phyloP scores from a whole-genome alignment of 306 rosid genomes.

The Fragaria vesca region DNA sequence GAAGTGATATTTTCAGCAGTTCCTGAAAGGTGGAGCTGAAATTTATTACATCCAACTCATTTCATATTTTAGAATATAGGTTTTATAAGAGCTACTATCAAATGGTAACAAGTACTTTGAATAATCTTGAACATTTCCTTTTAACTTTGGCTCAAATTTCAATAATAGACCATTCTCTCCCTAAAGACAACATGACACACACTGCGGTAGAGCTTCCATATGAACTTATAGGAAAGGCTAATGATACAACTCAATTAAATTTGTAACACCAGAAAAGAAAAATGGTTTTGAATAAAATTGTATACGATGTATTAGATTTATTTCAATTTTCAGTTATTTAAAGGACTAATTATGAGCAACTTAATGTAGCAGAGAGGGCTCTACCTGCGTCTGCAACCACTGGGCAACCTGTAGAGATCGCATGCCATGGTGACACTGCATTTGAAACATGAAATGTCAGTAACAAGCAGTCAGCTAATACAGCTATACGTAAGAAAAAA shows the following conservation, averaged over 20 bases:
- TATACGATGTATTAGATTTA: neutral
- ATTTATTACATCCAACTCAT: neutral
- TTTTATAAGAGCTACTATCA: neutral
- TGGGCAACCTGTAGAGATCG: conserved; percentile 84
- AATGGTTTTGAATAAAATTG: neutral
- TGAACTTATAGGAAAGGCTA: neutral
- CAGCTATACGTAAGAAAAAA: neutral
- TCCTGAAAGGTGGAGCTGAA: neutral
- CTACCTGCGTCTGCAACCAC: conserved; percentile 91
- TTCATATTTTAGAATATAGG: neutral
- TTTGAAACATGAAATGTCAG: conserved; percentile 25
- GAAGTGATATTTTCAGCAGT: neutral
- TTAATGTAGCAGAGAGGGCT: neutral
- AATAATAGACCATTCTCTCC: neutral
- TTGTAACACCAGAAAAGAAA: neutral
- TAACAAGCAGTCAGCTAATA: neutral
- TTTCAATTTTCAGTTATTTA: neutral
- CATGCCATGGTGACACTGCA: conserved; percentile 96
- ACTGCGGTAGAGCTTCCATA: neutral
- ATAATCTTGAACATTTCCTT: neutral
- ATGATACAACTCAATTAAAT: neutral
- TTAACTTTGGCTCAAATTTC: neutral
- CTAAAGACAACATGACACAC: neutral
- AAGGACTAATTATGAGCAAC: neutral
- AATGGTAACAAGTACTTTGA: neutral